Evolutionary conservation across 2,329 filamentous ascomycete genomes (phyloP).

Genomic region (Aspergillus cejpii): DNA sequence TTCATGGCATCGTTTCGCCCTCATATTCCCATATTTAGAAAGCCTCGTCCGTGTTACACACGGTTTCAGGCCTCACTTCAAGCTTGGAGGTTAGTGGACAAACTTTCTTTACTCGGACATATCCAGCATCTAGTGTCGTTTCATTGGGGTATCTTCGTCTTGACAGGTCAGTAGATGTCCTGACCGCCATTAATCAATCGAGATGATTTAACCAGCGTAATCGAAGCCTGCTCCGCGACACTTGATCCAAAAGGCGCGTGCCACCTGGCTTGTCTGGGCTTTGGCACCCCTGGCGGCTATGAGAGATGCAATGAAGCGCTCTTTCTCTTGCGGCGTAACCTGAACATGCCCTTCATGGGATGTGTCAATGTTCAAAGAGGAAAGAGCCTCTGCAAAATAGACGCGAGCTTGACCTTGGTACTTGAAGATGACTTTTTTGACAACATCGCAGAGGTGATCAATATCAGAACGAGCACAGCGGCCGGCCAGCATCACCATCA

Average conservation of each 20-base stretch:
- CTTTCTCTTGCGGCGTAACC: slow-evolving; percentile 32
- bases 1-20: no score
- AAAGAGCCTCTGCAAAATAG: slow-evolving; percentile 34
- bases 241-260: slow-evolving; percentile 41
- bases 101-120: slow-evolving; percentile 4
- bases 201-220: slow-evolving; percentile 27
- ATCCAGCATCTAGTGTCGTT: neutral
- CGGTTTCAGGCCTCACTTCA: slow-evolving; percentile 12
- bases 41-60: slow-evolving; percentile 1
- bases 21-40: no score
- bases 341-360: slow-evolving; percentile 18
- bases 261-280: slow-evolving; percentile 34
- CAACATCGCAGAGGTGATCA: slow-evolving; percentile 37
- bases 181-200: no score
- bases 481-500: slow-evolving; percentile 39
- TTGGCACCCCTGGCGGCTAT: slow-evolving; percentile 34
- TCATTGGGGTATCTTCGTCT: no score
- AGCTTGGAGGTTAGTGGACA: neutral
- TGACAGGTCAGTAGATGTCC: no score
- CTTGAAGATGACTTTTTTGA: slow-evolving; percentile 39
- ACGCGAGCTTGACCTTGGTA: slow-evolving; percentile 36
- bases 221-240: slow-evolving; percentile 40
- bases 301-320: slow-evolving; percentile 38
- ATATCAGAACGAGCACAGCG: slow-evolving; percentile 43
- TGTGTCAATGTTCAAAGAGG: slow-evolving; percentile 22